These are phyloP conservation scores for Boletus tomentosulus DNA, from an alignment of 768 basidiomycete genomes.

Conservation along the genomic window DNA sequence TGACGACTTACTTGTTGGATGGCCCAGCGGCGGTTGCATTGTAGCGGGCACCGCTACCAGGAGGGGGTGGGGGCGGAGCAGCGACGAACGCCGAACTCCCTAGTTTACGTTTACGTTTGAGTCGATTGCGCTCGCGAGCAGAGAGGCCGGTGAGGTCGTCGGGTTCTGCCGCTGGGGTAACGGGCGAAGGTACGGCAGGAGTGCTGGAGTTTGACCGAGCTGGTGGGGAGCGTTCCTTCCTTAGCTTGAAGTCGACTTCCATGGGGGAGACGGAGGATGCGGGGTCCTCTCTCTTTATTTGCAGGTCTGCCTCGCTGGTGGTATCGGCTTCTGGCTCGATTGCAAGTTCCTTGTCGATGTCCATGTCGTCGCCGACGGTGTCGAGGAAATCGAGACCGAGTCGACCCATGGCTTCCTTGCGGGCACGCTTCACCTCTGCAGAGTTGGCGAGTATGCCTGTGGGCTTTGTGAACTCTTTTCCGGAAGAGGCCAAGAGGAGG, in stretches of 20 bases:
- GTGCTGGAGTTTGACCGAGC: constrained; percentile 43
- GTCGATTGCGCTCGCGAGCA: constrained; percentile 86
- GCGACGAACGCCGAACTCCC: constrained; percentile 82
- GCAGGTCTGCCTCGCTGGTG: constrained; percentile 39
- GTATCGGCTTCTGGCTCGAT: constrained; percentile 49
- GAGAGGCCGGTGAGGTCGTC: constrained; percentile 60
- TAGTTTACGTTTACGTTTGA: constrained; percentile 91
- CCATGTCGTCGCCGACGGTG: constrained; percentile 73
- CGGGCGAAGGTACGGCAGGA: constrained; percentile 46
- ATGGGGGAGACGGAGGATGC: constrained; percentile 37
- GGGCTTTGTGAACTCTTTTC: constrained; percentile 84
- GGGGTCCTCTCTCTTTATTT: constrained; percentile 38
- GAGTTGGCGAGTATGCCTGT: constrained; percentile 66
- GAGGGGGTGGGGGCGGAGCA: constrained; percentile 58
- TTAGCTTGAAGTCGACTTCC: constrained; percentile 40
- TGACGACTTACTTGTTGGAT: constrained; percentile 50
- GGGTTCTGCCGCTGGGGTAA: constrained; percentile 38
- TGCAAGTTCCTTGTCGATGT: constrained; percentile 78
- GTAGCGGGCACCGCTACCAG: constrained; percentile 58
- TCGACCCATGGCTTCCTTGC: constrained; percentile 84
- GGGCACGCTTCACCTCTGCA: constrained; percentile 80
- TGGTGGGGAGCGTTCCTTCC: constrained; percentile 40
- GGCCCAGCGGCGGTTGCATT: constrained; percentile 52
- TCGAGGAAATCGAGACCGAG: constrained; percentile 87
- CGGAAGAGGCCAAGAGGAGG: constrained; percentile 85